Evolutionary conservation across 163 green algal species (phyloP), one percentile per base, ranked within the genome.

Genomic region (Chloroidium sp.): DNA sequence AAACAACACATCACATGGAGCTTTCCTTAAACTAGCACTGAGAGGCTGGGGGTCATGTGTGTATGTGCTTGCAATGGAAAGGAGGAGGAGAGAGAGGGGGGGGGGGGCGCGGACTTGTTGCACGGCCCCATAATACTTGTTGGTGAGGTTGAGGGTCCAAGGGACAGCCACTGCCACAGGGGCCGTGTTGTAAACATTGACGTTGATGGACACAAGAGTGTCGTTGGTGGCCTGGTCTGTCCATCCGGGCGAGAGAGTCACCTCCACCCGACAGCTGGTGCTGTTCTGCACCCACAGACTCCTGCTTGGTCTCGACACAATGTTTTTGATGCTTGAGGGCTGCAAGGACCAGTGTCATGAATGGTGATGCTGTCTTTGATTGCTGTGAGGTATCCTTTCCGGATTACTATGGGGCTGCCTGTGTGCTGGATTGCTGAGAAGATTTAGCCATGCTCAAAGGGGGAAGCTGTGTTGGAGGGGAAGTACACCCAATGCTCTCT

Each of bases 141-240:
- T 82, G 6, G 67, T 64, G 3, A 82, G 61, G 3, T n/a, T 78
- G 14, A 82, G 59, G 2, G 72, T 79, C 79, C 79, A 82, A 4
- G 79, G 79, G 61, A 78, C 79, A 57, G 79, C 10, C 60, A 82
- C 2, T 1, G 58, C n/a, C n/a, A 59, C 13, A 14, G 61, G 3
- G 57, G 4, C 10, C 3, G n/a, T 69, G 67, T 69, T 76, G 1
- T 69, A 64, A 12, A 81, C 76, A 59, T 76, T 67, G 3, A 81
- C 67, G 12, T 76, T 76, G 67, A 76, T 59, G 57, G 36, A 60
- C 12, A 2, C 10, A 36, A 76, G 61, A 2, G 10, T 75, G 62
- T 2, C 36, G 77, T 74, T 75, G 13, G 13, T 36, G 14, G n/a
- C 62, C n/a, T 14, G 13, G 36, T 57, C 2, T 3, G 64, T 59